phyloP scores from a whole-genome alignment of 176 grass and related monocot genomes.

The Oryza longistaminata region DNA sequence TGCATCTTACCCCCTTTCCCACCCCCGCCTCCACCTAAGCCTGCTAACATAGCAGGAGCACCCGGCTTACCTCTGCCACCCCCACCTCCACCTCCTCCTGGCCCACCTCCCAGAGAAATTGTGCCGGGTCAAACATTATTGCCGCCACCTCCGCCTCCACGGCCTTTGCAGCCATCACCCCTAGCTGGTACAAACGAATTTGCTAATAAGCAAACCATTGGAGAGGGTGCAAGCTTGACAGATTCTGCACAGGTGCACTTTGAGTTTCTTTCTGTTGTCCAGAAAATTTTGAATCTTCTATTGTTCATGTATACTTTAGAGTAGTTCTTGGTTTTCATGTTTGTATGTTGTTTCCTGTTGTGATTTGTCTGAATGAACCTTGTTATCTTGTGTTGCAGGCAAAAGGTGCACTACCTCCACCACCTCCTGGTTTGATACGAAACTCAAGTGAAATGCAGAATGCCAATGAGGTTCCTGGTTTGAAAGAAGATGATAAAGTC shows the following conservation, averaged over 20 bases:
- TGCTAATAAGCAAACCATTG: constrained; percentile 40
- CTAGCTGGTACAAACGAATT: constrained; percentile 43
- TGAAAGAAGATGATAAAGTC: constrained; percentile 46
- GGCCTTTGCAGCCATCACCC: constrained; percentile 46
- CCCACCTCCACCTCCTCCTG: constrained; percentile 80
- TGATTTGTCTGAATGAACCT: constrained; percentile 35
- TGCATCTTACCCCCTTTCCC: constrained; percentile 56
- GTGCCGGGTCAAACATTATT: constrained; percentile 44
- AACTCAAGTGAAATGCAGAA: constrained; percentile 54
- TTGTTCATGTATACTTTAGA: constrained; percentile 19
- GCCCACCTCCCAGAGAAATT: constrained; percentile 67
- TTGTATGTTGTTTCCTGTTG: constrained; percentile 23
- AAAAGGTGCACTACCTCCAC: constrained; percentile 57
- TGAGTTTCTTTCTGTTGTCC: constrained; percentile 1
- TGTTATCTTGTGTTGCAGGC: constrained; percentile 45
- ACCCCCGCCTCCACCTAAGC: constrained; percentile 57
- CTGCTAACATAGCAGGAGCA: constrained; percentile 31
- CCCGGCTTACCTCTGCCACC: constrained; percentile 60
- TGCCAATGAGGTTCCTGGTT: constrained; percentile 33
- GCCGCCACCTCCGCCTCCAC: constrained; percentile 69
- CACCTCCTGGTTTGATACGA: constrained; percentile 63
- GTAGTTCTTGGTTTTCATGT: constrained; percentile 30
- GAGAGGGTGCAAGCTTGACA: constrained; percentile 43
- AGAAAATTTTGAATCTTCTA: not conserved
- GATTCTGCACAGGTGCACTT: constrained; percentile 54